These are phyloP conservation scores for Yamadazyma sp. DNA, from an alignment of 805 yeast genomes.

Conservation along the genomic window DNA sequence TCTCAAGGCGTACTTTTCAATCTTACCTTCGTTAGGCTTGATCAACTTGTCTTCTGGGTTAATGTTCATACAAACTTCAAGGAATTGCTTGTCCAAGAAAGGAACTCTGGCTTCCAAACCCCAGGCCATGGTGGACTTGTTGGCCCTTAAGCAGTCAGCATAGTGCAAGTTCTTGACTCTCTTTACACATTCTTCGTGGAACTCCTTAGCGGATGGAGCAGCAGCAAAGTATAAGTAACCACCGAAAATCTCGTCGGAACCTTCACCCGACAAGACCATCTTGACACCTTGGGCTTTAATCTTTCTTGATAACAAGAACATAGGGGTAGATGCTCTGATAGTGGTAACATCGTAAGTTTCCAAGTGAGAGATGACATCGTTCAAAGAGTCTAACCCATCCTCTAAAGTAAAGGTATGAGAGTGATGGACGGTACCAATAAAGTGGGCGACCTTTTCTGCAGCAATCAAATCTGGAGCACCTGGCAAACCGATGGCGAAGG, in stretches of 20 bases:
- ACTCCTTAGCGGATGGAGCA: conserved; percentile 90
- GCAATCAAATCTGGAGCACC: conserved; percentile 97
- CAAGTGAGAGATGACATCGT: conserved; percentile 91
- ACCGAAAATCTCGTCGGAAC: conserved; percentile 98
- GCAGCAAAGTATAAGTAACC: conserved; percentile 96
- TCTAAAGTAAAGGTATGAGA: conserved; percentile 96
- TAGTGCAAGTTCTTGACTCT: conserved; percentile 96
- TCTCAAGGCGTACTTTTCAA: conserved; percentile 94
- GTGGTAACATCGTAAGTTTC: conserved; percentile 99
- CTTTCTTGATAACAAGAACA: conserved; percentile 93
- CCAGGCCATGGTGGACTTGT: conserved; percentile 99
- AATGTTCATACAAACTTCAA: conserved; percentile 91
- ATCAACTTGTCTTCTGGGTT: conserved; percentile 91
- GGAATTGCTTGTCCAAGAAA: conserved; percentile 90
- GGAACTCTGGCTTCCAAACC: conserved; percentile 99
- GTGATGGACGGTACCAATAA: conserved; percentile 94
- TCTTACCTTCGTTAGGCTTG: conserved; percentile 63
- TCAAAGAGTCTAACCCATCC: conserved; percentile 94
- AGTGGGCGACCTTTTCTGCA: conserved; percentile 94
- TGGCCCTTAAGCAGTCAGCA: conserved; percentile 97
- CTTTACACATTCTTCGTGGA: conserved; percentile 93
- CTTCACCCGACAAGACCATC: conserved; percentile 99
- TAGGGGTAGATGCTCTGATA: conserved; percentile 98
- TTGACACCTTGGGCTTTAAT: conserved; percentile 99
- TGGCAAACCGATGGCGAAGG: conserved; percentile 95